Evolutionary conservation across 495 filamentous ascomycete genomes (phyloP), one percentile per base, ranked within the genome.

Genomic region (Neurospora sp.): DNA sequence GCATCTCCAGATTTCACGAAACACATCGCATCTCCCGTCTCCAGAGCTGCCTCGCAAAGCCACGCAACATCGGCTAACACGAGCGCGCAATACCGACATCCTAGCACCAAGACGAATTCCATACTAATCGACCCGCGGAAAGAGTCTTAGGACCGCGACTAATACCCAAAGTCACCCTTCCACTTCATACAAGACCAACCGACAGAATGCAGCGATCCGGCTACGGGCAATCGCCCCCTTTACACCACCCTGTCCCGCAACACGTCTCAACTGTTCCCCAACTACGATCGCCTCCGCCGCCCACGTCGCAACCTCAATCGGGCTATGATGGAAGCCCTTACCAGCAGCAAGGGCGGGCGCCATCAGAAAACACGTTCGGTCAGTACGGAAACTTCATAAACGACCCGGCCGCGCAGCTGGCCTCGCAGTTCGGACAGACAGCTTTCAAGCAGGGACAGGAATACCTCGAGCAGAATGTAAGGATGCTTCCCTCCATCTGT

Each of bases 191-290:
- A 20, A 18, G 61, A 40, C 37, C 44, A 20, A 44, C 35, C 44
- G 69, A 40, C 42, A 85, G 80, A 48, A 97, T 97, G 94, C 95
- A 98, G 82, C 91, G 94, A 79, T 84, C 88, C 74, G 86, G 88
- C 68, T 97, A 94, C 83, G 90, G 92, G 72, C 92, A 93, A 76
- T 97, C 96, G 75, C 96, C 96, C 78, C 96, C 96, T 53, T 91
- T 99, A 74, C 96, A 99, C 83, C 96, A 99, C 82, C 96, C 96
- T 38, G 94, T 98, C 65, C 96, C 96, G 65, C 96, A 98, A 79
- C 96, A 98, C 87, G 94, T 98, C 72, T 97, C 96, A 76, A 97
- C 94, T 69, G 96, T 99, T 69, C 96, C 96, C n/a, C 94, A 98
- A 84, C 91, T 99, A 82, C 91, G 97, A 84, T 98, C 96, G 71